phyloP scores from a whole-genome alignment of 2,329 filamentous ascomycete genomes.

The Juglanconis juglandina region DNA sequence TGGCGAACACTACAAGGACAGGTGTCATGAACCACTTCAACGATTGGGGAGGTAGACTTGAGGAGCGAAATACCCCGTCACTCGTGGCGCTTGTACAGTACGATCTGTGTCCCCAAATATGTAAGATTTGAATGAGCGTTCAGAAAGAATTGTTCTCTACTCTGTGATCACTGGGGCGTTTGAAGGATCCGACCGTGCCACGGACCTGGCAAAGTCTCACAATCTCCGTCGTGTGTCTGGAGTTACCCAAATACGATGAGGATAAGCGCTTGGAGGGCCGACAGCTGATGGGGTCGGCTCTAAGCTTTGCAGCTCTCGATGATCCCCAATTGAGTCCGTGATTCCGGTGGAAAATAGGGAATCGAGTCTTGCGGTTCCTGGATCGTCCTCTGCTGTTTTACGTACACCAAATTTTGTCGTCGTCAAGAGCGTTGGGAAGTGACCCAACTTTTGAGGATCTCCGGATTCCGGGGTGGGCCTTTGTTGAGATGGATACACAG shows the following conservation, averaged over 20 bases:
- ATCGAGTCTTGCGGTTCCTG: too few species aligned
- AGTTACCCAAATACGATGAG: too few species aligned
- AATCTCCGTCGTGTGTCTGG: too few species aligned
- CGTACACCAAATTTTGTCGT: background rate
- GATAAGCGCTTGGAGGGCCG: too few species aligned
- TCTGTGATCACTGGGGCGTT: background rate
- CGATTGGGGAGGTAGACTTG: conserved; percentile 17
- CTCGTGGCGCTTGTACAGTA: conserved; percentile 19
- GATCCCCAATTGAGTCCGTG: too few species aligned
- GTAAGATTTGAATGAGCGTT: conserved; percentile 11
- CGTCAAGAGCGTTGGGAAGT: conserved; percentile 3
- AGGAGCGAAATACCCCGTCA: conserved; percentile 18
- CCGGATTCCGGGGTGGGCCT: background rate
- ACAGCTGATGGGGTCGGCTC: too few species aligned
- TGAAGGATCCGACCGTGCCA: background rate
- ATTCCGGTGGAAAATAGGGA: too few species aligned
- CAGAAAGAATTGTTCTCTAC: background rate
- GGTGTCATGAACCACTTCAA: conserved; percentile 7
- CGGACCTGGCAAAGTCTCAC: too few species aligned
- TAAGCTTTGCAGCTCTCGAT: too few species aligned
- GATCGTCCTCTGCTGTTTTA: too few species aligned
- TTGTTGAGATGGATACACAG: conserved; percentile 1
- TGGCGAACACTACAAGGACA: background rate
- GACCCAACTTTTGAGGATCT: background rate
- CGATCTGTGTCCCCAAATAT: conserved; percentile 2